A percentile compares a stretch with the other conserved stretches of the same genome.
Evolutionary conservation across 805 yeast species (phyloP).

Genomic region (Candida pseudoglaebosa): DNA sequence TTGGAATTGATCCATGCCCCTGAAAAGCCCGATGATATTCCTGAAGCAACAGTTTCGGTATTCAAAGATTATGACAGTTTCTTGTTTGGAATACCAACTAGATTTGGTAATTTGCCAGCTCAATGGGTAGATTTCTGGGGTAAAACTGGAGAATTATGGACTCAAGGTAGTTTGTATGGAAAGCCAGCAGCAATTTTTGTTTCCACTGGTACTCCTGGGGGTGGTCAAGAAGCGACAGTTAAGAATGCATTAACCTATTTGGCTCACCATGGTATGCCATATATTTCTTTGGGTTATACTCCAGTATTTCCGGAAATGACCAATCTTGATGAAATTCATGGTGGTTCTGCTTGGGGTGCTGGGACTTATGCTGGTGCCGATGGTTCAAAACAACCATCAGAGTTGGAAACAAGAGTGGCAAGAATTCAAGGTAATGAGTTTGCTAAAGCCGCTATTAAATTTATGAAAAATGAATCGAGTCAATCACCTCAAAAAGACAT

Average conservation of each 20-base stretch:
- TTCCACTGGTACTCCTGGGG: conserved; percentile 69
- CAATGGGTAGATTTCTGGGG: conserved; percentile 79
- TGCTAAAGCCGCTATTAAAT: conserved; percentile 18
- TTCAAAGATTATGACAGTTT: conserved; percentile 66
- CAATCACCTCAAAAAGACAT: conserved; percentile 5
- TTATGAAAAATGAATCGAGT: conserved; percentile 6
- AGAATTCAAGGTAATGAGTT: conserved; percentile 64
- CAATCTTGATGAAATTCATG: conserved; percentile 64
- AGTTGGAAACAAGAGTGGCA: conserved; percentile 63
- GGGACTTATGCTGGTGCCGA: conserved; percentile 74
- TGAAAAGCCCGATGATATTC: conserved; percentile 49
- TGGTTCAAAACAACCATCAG: conserved; percentile 67
- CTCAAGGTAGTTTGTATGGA: conserved; percentile 61
- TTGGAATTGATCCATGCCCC: conserved; percentile 65
- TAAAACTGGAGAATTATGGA: conserved; percentile 74
- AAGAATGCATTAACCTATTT: conserved; percentile 54
- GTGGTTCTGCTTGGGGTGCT: conserved; percentile 86
- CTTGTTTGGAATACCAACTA: conserved; percentile 75
- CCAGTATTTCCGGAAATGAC: conserved; percentile 52
- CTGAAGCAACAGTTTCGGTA: conserved; percentile 54
- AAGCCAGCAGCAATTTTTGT: conserved; percentile 72
- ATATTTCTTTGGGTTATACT: conserved; percentile 73
- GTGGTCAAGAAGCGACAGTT: conserved; percentile 76
- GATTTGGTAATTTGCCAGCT: conserved; percentile 72
- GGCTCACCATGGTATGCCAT: conserved; percentile 75